Percentiles rank a stretch among this genome's conserved stretches.
Conservation (phyloP, 305 asterid species). For the Fraxinus sp. region DNA sequence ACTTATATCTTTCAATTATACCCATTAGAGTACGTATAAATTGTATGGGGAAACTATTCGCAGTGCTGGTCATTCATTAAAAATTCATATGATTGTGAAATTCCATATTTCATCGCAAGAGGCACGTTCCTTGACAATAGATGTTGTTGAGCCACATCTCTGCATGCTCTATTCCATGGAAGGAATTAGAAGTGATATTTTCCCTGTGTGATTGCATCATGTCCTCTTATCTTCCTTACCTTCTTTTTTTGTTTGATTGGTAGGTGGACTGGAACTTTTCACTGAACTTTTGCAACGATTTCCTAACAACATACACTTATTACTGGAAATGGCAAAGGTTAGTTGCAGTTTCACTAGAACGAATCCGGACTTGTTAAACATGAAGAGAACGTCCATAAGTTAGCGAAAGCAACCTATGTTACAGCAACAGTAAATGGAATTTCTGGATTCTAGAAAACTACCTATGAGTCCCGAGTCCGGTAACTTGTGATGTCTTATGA, state of each 20-base stretch:
- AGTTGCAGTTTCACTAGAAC: slow-evolving; percentile 20
- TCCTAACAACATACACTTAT: slow-evolving; percentile 80
- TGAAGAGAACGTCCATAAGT: neutral
- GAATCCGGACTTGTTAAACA: neutral
- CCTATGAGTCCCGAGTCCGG: neutral
- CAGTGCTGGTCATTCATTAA: slow-evolving; percentile 2
- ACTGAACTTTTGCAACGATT: slow-evolving; percentile 89
- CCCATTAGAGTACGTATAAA: neutral
- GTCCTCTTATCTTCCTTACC: neutral
- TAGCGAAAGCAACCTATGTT: neutral
- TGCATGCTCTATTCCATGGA: slow-evolving; percentile 14
- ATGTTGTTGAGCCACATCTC: neutral
- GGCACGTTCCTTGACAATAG: neutral
- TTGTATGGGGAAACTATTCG: neutral
- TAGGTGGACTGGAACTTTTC: slow-evolving; percentile 90
- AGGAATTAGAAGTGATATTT: slow-evolving; percentile 11
- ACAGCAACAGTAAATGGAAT: neutral
- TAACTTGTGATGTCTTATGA: slow-evolving; percentile 15
- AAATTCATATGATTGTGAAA: slow-evolving; percentile 14
- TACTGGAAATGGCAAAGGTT: slow-evolving; percentile 99
- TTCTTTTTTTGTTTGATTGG: slow-evolving; percentile 26
- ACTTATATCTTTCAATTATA: neutral
- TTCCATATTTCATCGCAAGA: slow-evolving; percentile 6
- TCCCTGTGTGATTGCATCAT: neutral
- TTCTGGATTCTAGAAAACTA: neutral